Percentiles rank a stretch among this genome's conserved stretches.
phyloP scores from a whole-genome alignment of 208 protist genomes.

The Crithidia fasciculata region DNA sequence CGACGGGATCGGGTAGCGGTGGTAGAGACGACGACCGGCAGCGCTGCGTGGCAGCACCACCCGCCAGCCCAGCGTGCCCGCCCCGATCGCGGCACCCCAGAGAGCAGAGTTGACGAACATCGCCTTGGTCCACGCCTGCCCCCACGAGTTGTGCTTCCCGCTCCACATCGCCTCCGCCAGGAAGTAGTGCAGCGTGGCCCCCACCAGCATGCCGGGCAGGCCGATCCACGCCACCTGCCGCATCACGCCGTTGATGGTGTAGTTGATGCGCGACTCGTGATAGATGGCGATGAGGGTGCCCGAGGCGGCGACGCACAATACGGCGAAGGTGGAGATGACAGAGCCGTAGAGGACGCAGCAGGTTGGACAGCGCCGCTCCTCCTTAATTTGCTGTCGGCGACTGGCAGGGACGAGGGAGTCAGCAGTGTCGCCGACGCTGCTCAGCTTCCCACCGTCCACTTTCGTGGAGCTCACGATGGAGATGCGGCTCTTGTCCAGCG shows the following conservation, averaged over 20 bases:
- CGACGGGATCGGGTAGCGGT: constrained; percentile 78
- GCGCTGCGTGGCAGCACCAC: constrained; percentile 54
- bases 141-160: constrained; percentile 76
- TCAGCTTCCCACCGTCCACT: constrained; percentile 61
- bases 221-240: constrained; percentile 77
- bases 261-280: constrained; percentile 74
- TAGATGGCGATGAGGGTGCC: constrained; percentile 61
- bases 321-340: constrained; percentile 56
- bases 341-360: constrained; percentile 82
- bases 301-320: constrained; percentile 49
- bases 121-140: constrained; percentile 89
- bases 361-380: constrained; percentile 66
- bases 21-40: constrained; percentile 67
- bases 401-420: constrained; percentile 32
- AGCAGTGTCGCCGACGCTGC: constrained; percentile 48
- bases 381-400: constrained; percentile 23
- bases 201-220: constrained; percentile 68
- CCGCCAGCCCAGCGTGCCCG: constrained; percentile 71
- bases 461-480: constrained; percentile 83
- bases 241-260: constrained; percentile 79
- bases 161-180: constrained; percentile 89
- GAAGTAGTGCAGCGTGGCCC: constrained; percentile 82
- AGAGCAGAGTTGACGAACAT: constrained; percentile 65
- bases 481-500: constrained; percentile 75
- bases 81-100: constrained; percentile 61